phyloP scores from a whole-genome alignment of 768 basidiomycete species.

The Tricholomella constricta region DNA sequence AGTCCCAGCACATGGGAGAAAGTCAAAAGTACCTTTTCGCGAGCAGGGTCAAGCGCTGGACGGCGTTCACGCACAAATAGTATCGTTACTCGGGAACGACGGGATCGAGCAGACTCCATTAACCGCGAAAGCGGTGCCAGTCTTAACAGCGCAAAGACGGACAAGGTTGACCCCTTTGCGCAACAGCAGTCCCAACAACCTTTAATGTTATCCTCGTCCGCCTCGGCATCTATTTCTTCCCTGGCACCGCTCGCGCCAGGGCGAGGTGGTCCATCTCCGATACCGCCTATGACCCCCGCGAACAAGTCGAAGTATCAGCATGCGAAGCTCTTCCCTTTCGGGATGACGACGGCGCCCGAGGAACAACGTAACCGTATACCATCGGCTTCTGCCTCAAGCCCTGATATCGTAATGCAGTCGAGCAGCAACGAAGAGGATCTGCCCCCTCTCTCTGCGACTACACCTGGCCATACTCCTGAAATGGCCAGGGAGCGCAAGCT shows the following conservation, averaged over 20 bases:
- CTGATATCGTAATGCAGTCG: conserved; percentile 44
- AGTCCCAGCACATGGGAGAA: conserved; percentile 68
- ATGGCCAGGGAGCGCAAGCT: conserved; percentile 59
- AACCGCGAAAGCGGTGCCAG: conserved; percentile 80
- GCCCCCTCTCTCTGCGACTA: conserved; percentile 41
- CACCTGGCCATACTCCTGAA: conserved; percentile 52
- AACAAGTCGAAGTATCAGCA: conserved; percentile 76
- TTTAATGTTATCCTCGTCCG: conserved; percentile 61
- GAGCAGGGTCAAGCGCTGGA: conserved; percentile 66
- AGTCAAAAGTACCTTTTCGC: conserved; percentile 65
- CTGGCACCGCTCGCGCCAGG: conserved; percentile 55
- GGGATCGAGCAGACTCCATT: conserved; percentile 70
- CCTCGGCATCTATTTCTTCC: conserved; percentile 72
- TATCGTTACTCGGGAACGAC: conserved; percentile 63
- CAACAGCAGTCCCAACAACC: conserved; percentile 43
- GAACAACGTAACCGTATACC: conserved; percentile 65
- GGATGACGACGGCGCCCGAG: conserved; percentile 70
- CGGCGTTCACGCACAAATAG: conserved; percentile 82
- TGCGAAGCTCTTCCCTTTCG: conserved; percentile 86
- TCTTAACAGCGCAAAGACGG: conserved; percentile 60
- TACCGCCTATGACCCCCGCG: conserved; percentile 70
- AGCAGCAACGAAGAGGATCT: conserved; percentile 52
- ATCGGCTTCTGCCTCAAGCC: conserved; percentile 45
- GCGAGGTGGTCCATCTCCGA: conserved; percentile 69
- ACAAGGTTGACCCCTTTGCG: conserved; percentile 45